Evolutionary conservation across 371 early-diverging fungal species (phyloP), one percentile per base, ranked within the genome.

Genomic region (Apophysomyces variabilis): DNA sequence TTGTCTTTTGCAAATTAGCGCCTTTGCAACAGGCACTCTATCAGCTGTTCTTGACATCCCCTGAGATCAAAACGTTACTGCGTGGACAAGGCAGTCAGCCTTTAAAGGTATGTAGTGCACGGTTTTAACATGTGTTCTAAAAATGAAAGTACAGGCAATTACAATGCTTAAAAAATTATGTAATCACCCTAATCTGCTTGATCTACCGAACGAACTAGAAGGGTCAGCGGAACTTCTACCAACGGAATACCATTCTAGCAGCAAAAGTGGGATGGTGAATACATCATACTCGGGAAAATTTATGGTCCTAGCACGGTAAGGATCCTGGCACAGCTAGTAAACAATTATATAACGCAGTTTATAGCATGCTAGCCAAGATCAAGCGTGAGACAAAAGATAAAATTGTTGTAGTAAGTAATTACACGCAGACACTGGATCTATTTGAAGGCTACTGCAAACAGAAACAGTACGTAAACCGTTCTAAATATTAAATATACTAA

Each of bases 341-440:
- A 85, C 85, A 59, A 66, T 81, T 39, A 2, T 78, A 46, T 16
- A 26, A 11, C 71, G 39, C 35, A 63, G 37, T 4, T 26, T 14
- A 59, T 43, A 77, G 88, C 16, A 90, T 91, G 89, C 74, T 91
- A 26, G 75, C 86, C 39, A 83, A 78, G 65, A 89, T 90, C 65
- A 91, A 90, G 64, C 83, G 87, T 35, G 88, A 88, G 11, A 88
- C 95, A 26, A 80, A 83, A 38, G 98, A 97, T 71, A 98, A 98
- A 76, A 95, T 98, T 71, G 99, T 98, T 2, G 82, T 98, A 37
- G 97, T 98, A 58, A 93, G 94, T 60, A 98, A 98, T 67, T 98
- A 97, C 74, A 98, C 99, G 0, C 97, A 99, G 77, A 99, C 99
- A 6, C 79, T 99, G 62, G 97, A 99, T 69, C 75, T 98, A 61